Conservation (phyloP, 176 grass and related monocot species). For the Paspalum vaginatum region DNA sequence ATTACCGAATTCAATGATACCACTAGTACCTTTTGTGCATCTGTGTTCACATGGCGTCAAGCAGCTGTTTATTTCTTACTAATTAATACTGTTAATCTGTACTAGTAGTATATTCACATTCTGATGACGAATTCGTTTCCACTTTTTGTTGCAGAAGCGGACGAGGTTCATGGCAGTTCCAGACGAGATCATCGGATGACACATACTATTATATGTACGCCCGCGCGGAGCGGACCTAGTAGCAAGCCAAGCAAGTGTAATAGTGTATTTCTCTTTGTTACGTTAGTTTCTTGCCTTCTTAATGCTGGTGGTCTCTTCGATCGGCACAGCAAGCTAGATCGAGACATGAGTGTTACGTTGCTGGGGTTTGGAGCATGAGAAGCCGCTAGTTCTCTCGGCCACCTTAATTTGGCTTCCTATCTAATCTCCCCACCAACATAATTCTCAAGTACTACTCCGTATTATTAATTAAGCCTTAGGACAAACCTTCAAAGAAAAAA, state of each 20-base stretch:
- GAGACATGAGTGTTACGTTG: background rate
- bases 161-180: conserved; percentile 74
- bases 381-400: conserved; percentile 47
- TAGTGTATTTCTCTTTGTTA: background rate
- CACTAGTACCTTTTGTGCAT: background rate
- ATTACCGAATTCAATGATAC: background rate
- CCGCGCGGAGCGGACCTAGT: too few species aligned
- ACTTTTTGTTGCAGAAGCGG: conserved; percentile 61
- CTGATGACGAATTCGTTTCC: too few species aligned
- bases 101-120: background rate
- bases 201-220: background rate
- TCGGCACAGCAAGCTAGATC: background rate
- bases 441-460: background rate
- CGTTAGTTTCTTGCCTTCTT: background rate
- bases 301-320: background rate
- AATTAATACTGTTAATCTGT: background rate
- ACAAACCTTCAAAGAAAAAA: too few species aligned
- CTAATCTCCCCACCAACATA: conserved; percentile 40
- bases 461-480: too few species aligned
- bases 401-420: conserved; percentile 71
- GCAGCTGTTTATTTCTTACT: too few species aligned
- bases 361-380: conserved; percentile 69
- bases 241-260: too few species aligned
- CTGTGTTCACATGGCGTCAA: background rate
- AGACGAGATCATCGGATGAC: conserved; percentile 84